Evolutionary conservation across 2,329 filamentous ascomycete genomes (phyloP).

Genomic region (Colletotrichum spaethianum): DNA sequence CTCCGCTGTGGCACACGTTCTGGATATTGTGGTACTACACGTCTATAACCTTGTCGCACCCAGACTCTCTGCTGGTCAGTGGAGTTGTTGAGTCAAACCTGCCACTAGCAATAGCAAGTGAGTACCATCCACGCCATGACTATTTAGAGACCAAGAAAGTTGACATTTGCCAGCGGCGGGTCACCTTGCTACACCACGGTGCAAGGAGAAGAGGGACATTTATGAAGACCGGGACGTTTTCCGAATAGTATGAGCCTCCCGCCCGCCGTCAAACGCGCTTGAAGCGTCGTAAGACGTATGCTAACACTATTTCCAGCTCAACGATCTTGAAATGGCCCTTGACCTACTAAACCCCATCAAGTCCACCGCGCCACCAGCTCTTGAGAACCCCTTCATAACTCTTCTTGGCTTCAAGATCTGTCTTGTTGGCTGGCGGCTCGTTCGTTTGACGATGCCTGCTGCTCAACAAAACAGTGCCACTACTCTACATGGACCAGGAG

Average conservation of each 20-base stretch:
- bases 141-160: neutral
- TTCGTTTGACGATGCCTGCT: slow-evolving; percentile 25
- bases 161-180: slow-evolving; percentile 4
- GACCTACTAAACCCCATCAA: slow-evolving; percentile 20
- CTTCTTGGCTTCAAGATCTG: slow-evolving; percentile 34
- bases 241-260: neutral
- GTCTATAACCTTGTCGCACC: slow-evolving; percentile 24
- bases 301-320: slow-evolving; percentile 1
- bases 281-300: too few relatives aligned
- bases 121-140: neutral
- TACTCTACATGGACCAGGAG: neutral
- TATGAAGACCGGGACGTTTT: slow-evolving; percentile 27
- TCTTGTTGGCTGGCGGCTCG: slow-evolving; percentile 26
- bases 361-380: slow-evolving; percentile 17
- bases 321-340: slow-evolving; percentile 25
- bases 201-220: slow-evolving; percentile 27
- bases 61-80: slow-evolving; percentile 20
- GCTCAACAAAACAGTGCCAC: neutral
- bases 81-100: slow-evolving; percentile 30
- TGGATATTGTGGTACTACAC: slow-evolving; percentile 33
- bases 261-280: neutral
- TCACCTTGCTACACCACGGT: slow-evolving; percentile 15
- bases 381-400: slow-evolving; percentile 28
- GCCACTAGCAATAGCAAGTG: slow-evolving; percentile 22
- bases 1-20: slow-evolving; percentile 31